Conservation (phyloP, 257 asterid genomes). For the Perilla frutescens region DNA sequence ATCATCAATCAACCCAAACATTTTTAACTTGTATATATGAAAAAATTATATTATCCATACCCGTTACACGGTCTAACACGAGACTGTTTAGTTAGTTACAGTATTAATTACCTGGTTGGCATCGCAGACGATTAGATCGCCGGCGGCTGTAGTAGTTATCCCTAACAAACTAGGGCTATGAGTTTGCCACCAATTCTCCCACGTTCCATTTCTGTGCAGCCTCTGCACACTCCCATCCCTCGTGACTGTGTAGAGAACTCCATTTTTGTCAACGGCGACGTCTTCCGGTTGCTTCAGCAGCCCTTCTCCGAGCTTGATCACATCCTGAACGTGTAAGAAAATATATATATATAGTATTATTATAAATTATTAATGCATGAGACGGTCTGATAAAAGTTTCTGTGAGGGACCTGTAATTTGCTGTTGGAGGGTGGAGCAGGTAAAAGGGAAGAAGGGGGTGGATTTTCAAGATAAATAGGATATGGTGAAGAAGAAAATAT, state of each 20-base stretch:
- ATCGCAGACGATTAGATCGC: constrained; percentile 61
- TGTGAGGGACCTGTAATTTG: constrained; percentile 54
- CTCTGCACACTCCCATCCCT: constrained; percentile 73
- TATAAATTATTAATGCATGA: background rate
- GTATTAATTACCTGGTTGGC: constrained; percentile 43
- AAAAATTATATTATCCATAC: too few relatives aligned
- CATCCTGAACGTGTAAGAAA: constrained; percentile 44
- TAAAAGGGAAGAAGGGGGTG: constrained; percentile 38
- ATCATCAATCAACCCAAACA: background rate
- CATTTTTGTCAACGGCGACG: constrained; percentile 52
- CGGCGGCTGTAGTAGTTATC: constrained; percentile 48
- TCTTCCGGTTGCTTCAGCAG: constrained; percentile 61
- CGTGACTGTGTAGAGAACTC: constrained; percentile 60
- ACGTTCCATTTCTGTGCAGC: constrained; percentile 58
- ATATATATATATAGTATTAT: too few relatives aligned
- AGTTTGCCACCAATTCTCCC: constrained; percentile 60
- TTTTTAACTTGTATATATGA: too few relatives aligned
- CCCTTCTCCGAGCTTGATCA: constrained; percentile 71
- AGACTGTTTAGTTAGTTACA: too few relatives aligned
- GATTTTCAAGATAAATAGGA: constrained; percentile 45
- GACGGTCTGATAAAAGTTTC: background rate
- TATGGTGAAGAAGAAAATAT: constrained; percentile 43
- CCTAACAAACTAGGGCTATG: constrained; percentile 49
- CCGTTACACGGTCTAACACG: too few relatives aligned
- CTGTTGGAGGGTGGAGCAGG: constrained; percentile 44